phyloP scores from a whole-genome alignment of 2,329 filamentous ascomycete species.

The Pseudogymnoascus sp. region DNA sequence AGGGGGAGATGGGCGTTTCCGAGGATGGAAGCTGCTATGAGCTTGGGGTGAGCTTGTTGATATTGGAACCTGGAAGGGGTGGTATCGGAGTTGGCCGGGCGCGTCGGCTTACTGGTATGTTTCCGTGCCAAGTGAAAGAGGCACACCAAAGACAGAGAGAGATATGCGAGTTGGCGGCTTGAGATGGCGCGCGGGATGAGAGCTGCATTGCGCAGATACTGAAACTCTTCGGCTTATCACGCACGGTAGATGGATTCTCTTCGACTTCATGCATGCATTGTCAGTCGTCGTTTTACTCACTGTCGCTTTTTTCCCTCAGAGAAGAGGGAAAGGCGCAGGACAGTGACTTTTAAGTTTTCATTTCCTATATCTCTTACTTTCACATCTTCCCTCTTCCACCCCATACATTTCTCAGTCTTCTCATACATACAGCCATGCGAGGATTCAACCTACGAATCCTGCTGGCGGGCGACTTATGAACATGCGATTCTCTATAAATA shows the following conservation, averaged over 20 bases:
- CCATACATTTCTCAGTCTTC: no score
- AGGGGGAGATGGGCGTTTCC: background rate
- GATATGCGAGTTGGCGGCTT: background rate
- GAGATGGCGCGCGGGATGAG: background rate
- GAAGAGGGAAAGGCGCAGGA: no score
- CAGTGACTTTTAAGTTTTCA: no score
- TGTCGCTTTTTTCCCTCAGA: no score
- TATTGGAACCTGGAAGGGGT: background rate
- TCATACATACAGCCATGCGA: no score
- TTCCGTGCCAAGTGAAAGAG: background rate
- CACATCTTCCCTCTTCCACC: background rate
- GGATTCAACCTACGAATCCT: no score
- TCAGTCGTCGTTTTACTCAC: background rate
- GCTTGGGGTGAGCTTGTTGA: background rate
- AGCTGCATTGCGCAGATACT: background rate
- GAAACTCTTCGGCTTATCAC: background rate
- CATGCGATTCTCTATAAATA: no score
- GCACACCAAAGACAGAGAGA: background rate
- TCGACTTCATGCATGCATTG: background rate
- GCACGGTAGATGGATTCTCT: background rate
- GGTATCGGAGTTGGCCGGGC: background rate
- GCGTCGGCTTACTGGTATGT: background rate
- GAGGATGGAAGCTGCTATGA: background rate
- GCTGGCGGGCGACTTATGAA: no score
- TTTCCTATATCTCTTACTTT: background rate